Evolutionary conservation across 2,329 filamentous ascomycete species (phyloP).

Genomic region (Verticillium isaacii): DNA sequence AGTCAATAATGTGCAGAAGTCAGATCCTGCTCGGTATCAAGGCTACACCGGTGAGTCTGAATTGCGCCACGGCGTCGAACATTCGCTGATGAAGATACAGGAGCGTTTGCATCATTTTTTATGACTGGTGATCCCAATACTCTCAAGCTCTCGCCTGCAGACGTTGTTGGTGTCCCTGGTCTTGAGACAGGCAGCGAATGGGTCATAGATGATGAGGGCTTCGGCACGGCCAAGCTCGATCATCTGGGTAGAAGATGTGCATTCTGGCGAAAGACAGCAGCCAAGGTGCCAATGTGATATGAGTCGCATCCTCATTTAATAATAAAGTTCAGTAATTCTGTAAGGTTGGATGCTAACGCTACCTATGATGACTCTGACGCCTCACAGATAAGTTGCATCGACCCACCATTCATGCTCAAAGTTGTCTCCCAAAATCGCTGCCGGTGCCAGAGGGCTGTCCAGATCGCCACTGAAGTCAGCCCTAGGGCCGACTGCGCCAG

Average conservation of each 20-base stretch:
- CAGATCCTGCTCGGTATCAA: conserved; percentile 47
- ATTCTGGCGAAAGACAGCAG: conserved; percentile 46
- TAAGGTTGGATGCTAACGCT: background rate
- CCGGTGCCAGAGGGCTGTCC: background rate
- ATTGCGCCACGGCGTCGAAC: background rate
- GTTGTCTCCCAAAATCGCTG: conserved; percentile 2
- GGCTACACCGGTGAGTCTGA: conserved; percentile 33
- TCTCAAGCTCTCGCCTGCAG: conserved; percentile 45
- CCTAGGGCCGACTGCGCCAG: conserved; percentile 28
- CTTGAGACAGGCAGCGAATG: conserved; percentile 41
- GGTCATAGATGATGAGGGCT: conserved; percentile 39
- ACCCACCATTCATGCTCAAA: conserved; percentile 12
- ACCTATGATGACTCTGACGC: too few species aligned
- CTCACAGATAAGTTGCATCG: background rate
- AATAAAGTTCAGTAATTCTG: background rate
- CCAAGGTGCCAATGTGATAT: conserved; percentile 38
- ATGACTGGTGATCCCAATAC: conserved; percentile 54
- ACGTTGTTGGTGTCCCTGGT: conserved; percentile 38
- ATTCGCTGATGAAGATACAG: conserved; percentile 20
- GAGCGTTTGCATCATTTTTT: conserved; percentile 57
- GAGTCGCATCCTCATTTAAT: background rate
- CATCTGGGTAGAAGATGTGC: conserved; percentile 41
- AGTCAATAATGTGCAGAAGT: conserved; percentile 45
- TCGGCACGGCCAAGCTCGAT: conserved; percentile 31
- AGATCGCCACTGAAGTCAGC: conserved; percentile 6